Conservation (phyloP, 2,329 filamentous ascomycete genomes). For the Penicillium psychrosexuale region DNA sequence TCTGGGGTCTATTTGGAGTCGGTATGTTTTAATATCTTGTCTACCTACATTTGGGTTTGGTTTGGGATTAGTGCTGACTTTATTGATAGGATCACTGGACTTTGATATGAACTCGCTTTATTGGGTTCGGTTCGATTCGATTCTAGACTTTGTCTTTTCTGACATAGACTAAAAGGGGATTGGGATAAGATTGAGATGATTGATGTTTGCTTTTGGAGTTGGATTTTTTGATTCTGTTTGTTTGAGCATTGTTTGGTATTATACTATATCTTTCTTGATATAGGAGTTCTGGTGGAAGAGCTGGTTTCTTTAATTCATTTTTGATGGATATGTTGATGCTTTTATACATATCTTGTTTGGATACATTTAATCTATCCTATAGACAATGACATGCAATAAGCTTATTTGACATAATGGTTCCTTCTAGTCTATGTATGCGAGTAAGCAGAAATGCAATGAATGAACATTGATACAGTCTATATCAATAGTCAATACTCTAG, state of each 20-base stretch:
- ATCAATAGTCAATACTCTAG: too few species aligned
- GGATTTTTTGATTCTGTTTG: background rate
- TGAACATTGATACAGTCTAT: too few species aligned
- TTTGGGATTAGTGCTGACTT: background rate
- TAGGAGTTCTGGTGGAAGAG: background rate
- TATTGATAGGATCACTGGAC: constrained; percentile 12
- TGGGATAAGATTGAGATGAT: background rate
- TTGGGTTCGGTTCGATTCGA: background rate
- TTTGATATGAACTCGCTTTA: constrained; percentile 5
- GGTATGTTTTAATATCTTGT: constrained; percentile 18
- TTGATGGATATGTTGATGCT: background rate
- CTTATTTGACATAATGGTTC: too few species aligned
- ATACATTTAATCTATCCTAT: too few species aligned
- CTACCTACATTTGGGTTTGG: too few species aligned
- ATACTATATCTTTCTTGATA: background rate
- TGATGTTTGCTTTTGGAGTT: background rate
- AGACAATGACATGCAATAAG: too few species aligned
- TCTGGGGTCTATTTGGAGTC: constrained; percentile 19
- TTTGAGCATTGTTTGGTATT: background rate
- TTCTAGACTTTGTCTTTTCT: background rate
- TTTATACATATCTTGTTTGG: too few species aligned
- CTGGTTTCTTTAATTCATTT: background rate
- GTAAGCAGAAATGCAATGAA: too few species aligned
- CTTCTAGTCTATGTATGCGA: too few species aligned
- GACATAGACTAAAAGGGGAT: background rate